Conservation (phyloP, 2,329 filamentous ascomycete genomes). For the Ploettnerulaceae sp. region DNA sequence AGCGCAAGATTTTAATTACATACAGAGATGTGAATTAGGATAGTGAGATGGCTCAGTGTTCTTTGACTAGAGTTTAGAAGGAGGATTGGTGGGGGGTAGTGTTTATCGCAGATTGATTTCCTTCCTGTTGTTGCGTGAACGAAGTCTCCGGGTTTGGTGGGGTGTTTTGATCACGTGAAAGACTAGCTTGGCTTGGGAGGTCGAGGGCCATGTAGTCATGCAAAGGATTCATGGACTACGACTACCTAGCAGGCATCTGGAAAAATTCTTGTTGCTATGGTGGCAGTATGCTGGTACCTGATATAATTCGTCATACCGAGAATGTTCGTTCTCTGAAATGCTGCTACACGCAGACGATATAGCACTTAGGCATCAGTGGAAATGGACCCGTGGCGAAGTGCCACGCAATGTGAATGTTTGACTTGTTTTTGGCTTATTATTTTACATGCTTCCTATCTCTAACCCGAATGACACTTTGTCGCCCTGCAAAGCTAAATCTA, state of each 20-base stretch:
- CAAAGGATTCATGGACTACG: too few relatives aligned
- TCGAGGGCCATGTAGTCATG: too few relatives aligned
- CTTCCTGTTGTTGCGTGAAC: conserved; percentile 11
- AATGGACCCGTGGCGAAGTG: conserved; percentile 8
- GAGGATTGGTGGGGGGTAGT: conserved; percentile 11
- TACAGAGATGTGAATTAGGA: too few relatives aligned
- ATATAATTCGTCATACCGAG: neutral
- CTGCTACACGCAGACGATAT: neutral
- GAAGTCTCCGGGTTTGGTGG: conserved; percentile 15
- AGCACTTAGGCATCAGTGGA: conserved; percentile 1
- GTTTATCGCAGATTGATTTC: conserved; percentile 14
- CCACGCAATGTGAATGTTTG: conserved; percentile 19
- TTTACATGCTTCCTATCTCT: conserved; percentile 26
- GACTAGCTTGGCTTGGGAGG: neutral
- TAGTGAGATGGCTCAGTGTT: conserved; percentile 4
- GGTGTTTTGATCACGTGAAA: conserved; percentile 17
- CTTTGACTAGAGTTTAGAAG: conserved; percentile 5
- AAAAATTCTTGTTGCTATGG: neutral
- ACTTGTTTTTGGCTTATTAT: conserved; percentile 28
- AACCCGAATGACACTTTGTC: conserved; percentile 27
- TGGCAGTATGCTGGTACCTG: neutral
- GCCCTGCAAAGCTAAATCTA: conserved; percentile 29
- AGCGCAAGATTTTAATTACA: neutral
- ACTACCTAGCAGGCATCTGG: neutral
- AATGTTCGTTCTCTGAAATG: conserved; percentile 3